Evolutionary conservation across 2,329 filamentous ascomycete genomes (phyloP), one percentile per base, ranked within the genome.

Genomic region (Calonectria pteridis): DNA sequence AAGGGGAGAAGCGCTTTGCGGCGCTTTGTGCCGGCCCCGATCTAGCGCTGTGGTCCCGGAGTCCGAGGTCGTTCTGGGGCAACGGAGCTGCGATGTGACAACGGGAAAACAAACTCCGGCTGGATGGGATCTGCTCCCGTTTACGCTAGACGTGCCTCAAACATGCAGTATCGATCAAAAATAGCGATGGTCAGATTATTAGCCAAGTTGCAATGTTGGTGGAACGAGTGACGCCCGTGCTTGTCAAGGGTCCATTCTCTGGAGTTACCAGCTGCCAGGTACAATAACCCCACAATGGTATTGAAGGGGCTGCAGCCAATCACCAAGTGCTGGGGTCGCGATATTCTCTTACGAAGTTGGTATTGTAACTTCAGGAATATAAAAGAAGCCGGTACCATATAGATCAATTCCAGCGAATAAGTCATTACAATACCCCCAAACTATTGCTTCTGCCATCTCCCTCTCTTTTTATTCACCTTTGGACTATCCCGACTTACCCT

Each of bases 61-160:
- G 37, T 65, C 37, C 23, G 49, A 50, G 68, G 63, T 65, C 55
- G 67, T 69, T 76, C 58, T 66, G 53, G 68, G 59, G 68, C 46
- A 59, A 58, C 35, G 50, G 68, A 67, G 35, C 31, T n/a, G 6
- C 23, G 10, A 59, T 37, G 55, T n/a, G 37, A 28, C 59, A 46
- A 64, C n/a, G 28, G 50, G 33, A 35, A 35, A 62, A 37, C 16
- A 62, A 37, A 26, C 33, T 59, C 33, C 55, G 33, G 23, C 55
- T 59, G 55, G 23, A 59, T 33, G 55, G 55, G 55, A 59, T 28
- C 55, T 37, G 23, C 55, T 29, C 35, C 55, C 37, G 55, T 35
- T 18, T 37, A 40, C 7, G 35, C 55, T 23, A 40, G 18, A 16
- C 23, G 35, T 40, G 55, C 55, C 33, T 40, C 55, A 20, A 62